Percentiles rank a stretch among this genome's conserved stretches.
These are phyloP conservation scores for Globisporangium iwayamae DNA, from an alignment of 352 stramenopile species.

Conservation along the genomic window DNA sequence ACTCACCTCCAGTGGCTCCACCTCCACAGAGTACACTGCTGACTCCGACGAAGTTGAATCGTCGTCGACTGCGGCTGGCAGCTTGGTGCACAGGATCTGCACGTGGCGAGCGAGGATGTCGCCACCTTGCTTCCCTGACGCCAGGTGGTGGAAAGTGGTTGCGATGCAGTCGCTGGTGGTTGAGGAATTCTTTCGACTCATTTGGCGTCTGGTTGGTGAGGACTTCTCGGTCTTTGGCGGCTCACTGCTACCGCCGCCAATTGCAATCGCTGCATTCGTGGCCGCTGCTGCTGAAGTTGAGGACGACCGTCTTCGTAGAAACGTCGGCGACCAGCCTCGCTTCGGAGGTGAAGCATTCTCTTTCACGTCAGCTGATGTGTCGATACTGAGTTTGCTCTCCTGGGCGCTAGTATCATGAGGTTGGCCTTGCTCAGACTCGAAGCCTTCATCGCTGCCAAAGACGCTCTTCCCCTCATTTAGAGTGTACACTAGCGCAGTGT, in stretches of 20 bases:
- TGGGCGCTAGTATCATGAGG: conserved; percentile 10
- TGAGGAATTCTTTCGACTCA: neutral
- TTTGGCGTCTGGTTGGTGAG: neutral
- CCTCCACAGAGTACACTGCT: conserved; percentile 19
- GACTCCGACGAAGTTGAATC: neutral
- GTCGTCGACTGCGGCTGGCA: conserved; percentile 1
- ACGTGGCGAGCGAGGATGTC: conserved; percentile 27
- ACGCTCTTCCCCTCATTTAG: conserved; percentile 40
- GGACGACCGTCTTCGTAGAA: conserved; percentile 27
- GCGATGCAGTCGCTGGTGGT: neutral
- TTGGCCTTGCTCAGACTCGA: conserved; percentile 16
- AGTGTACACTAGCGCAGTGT: conserved; percentile 38
- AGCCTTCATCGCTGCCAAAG: conserved; percentile 31
- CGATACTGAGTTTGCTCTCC: neutral
- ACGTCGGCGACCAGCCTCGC: conserved; percentile 39
- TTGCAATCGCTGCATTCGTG: neutral
- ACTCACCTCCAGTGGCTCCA: conserved; percentile 31
- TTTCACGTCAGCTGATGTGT: neutral
- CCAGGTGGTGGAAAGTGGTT: conserved; percentile 24
- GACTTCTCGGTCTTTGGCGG: neutral
- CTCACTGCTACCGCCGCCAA: neutral
- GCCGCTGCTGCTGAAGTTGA: conserved; percentile 20
- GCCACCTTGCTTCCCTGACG: conserved; percentile 14
- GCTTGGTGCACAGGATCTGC: conserved; percentile 25
- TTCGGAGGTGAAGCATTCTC: conserved; percentile 17